phyloP scores from a whole-genome alignment of 2,329 filamentous ascomycete species.

The Xenoacremonium recifei region DNA sequence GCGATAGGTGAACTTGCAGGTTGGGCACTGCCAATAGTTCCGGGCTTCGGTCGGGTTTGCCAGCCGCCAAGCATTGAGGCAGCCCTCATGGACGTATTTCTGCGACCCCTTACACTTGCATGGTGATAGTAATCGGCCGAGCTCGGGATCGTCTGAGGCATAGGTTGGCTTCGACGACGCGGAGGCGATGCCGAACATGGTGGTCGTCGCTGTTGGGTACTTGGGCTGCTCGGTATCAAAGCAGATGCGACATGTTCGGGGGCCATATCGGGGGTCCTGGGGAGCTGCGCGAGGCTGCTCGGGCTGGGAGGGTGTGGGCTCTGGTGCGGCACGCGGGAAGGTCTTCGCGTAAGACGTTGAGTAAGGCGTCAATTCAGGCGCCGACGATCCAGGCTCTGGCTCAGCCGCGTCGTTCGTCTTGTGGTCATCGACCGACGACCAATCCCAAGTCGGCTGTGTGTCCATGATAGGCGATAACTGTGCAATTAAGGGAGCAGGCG shows the following conservation, averaged over 20 bases:
- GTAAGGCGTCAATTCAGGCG: no score
- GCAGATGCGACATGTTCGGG: conserved; percentile 85
- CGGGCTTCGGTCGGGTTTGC: conserved; percentile 63
- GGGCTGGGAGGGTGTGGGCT: conserved; percentile 5
- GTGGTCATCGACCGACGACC: conserved; percentile 21
- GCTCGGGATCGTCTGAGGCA: conserved; percentile 68
- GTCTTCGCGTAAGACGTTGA: no score
- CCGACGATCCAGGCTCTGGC: no score
- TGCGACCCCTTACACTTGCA: conserved; percentile 93
- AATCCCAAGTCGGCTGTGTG: conserved; percentile 24
- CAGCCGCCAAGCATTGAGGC: conserved; percentile 78
- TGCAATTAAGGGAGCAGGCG: no score
- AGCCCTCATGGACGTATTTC: conserved; percentile 91
- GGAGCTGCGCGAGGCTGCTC: conserved; percentile 6
- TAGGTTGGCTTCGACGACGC: conserved; percentile 51
- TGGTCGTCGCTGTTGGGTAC: conserved; percentile 36
- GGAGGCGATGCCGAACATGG: conserved; percentile 32
- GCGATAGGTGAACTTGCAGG: conserved; percentile 80
- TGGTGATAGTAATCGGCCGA: conserved; percentile 79
- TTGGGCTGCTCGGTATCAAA: conserved; percentile 63
- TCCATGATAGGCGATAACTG: conserved; percentile 23
- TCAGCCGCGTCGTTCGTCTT: no score
- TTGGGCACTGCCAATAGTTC: conserved; percentile 85
- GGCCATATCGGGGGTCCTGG: conserved; percentile 49
- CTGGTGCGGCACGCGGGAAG: conserved; percentile 2